Base-by-base conservation (phyloP, 768 basidiomycete species). In the Macrolepiota fuliginosa region DNA sequence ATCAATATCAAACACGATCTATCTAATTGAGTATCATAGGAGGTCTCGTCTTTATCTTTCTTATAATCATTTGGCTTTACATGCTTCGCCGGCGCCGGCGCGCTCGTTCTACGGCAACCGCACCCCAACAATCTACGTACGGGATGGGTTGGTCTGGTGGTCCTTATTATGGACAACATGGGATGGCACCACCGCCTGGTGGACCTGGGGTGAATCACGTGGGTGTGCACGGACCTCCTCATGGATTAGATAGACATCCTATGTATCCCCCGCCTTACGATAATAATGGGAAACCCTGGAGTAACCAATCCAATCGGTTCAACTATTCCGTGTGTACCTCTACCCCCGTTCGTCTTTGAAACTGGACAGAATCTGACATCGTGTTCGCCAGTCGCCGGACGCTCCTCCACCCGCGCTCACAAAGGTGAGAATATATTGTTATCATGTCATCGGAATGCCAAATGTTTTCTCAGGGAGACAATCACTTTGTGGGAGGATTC, bases 401-500 rank as follows among this genome's bases (percentile, higher is more conserved):
- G 19, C 36, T n/a, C 53, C 53, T 39, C 53, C 53, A 25, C 53
- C 53, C 1, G 53, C 37, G 13, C 53, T 37, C 32, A 54, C 53
- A 15, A 39, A 36, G n/a, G 53, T 54, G 47, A 49, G 47, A 49
- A 11, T 24, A 7, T 11, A 37, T 19, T 12, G 13, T 6, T 19
- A 13, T 24, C 37, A 11, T 54, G 11, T 15, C 51, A n/a, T 35
- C 35, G 13, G 53, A 22, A 39, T 19, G 5, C 24, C 10, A 25
- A 24, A 4, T 12, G 10, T 22, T 39, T 39, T 12, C 12, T 22
- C 13, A 54, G 53, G 53, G 53, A 22, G n/a, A 54, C n/a, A 19
- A 54, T 4, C 35, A 40, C 12, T 54, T 54, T 13, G 53, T 54
- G 53, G 53, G 53, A 54, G 53, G 53, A 2, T 54, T 54, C 24